Base-by-base conservation (phyloP, 2,329 filamentous ascomycete species). In the Exophiala dermatitidis region DNA sequence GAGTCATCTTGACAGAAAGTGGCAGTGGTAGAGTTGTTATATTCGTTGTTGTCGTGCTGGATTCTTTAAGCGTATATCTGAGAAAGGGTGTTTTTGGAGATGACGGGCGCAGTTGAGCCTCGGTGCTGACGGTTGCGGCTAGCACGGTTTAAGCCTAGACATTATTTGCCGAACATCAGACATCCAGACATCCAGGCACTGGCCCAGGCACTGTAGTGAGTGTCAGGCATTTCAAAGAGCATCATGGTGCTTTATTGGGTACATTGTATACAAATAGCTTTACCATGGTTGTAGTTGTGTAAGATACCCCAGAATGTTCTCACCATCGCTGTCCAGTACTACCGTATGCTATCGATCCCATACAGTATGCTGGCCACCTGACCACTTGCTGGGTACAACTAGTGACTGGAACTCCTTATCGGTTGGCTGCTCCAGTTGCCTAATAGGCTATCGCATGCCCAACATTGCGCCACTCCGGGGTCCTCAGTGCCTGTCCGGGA, bases 51-150 rank as follows among this genome's bases (percentile, higher is more conserved):
- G 54, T 56, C 59, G 60, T 62, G 58, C 52, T 62, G 50, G 53
- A 53, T 58, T 60, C 44, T 59, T 53, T 58, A 58, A 58, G 58
- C 60, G 60, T 62, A 62, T n/a, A 59, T 60, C 55, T 62, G 58
- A 62, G 57, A 58, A 59, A 55, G 37, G 52, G 49, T 31, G 29
- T 45, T 32, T 31, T 32, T 33, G 42, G 40, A 6, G 4, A 26
- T 36, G 19, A 19, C 19, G 28, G 12, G 12, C 12, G 19, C 42
- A 44, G 44, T 37, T 46, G 50, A 53, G 47, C 53, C 53, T 58
- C 56, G 56, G 56, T 47, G 51, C 52, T 52, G 48, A 45, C 38
- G 31, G 40, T 43, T 34, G 28, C 31, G 28, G 4, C 42, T 51
- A 51, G 46, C 33, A 44, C 42, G 8, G 12, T 51, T 51, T 46